A percentile compares a stretch with the other conserved stretches of the same genome.
phyloP scores from a whole-genome alignment of 2,329 filamentous ascomycete species.

The Beauveria sp. region DNA sequence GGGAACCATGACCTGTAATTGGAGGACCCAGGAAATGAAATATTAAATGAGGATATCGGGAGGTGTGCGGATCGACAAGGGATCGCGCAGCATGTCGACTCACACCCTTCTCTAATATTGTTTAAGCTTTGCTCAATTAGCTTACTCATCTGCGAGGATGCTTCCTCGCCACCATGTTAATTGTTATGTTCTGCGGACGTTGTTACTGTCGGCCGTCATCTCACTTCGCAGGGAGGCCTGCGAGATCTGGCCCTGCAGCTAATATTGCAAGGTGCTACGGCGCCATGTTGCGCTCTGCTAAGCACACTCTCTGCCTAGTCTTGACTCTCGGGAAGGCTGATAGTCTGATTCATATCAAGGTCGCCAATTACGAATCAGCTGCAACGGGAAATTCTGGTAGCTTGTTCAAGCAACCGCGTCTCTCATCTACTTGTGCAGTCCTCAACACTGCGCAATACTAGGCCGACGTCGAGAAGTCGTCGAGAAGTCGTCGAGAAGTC shows the following conservation, averaged over 20 bases:
- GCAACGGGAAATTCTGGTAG: not conserved
- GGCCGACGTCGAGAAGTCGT: not conserved
- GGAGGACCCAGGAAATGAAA: conserved; percentile 7
- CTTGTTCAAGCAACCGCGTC: not conserved
- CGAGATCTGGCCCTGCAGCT: conserved; percentile 5
- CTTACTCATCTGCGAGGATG: not conserved
- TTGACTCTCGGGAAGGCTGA: not conserved
- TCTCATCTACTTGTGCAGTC: not conserved
- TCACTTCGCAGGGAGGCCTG: not conserved
- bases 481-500: not conserved
- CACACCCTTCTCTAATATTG: not conserved
- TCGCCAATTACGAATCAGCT: not conserved
- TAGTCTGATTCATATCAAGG: not conserved
- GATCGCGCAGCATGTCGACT: not conserved
- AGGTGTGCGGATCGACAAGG: conserved; percentile 4
- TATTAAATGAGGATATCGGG: not conserved
- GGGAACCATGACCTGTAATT: not conserved
- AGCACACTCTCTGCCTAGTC: not conserved
- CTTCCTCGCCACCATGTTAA: not conserved
- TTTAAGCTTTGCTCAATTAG: not conserved
- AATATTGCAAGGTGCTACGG: conserved; percentile 3
- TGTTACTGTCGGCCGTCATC: not conserved
- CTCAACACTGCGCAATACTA: not conserved
- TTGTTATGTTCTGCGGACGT: not conserved
- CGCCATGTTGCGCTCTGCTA: not conserved